Evolutionary conservation across 2,329 filamentous ascomycete genomes (phyloP), one percentile per base, ranked within the genome.

Genomic region (Exophiala phaeomuriformis): DNA sequence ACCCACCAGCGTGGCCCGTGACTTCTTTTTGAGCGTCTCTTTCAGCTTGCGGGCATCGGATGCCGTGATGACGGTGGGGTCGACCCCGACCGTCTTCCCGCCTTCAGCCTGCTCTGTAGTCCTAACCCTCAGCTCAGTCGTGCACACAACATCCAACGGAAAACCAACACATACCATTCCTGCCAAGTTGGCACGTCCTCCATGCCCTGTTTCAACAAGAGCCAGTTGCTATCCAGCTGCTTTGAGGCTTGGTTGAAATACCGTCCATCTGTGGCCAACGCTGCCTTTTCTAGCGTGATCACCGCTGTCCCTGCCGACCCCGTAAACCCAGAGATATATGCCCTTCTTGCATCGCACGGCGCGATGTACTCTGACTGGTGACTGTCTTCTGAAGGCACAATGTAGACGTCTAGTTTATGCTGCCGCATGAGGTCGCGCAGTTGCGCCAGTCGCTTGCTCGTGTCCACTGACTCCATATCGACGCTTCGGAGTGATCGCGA

Each of bases 351-450:
- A 75, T 98, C 93, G 68, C 89, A 95, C n/a, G 85, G 84, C 47
- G 93, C 93, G 69, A 96, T 96, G 71, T 98, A 98, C 74, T 98
- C 93, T 62, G 91, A 97, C 63, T 91, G 88, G 69, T 98, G 93
- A 67, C 88, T 91, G 69, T 98, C 93, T 79, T 97, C 93, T 33
- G 91, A 96, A 0, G 93, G 93, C 4, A 97, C 81, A 67, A 98
- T 85, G 75, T 98, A 98, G 56, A 97, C 79, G 71, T 97, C 90
- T 61, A 98, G 79, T 61, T 88, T 85, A 66, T 86, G 79, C 71
- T 90, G 79, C 72, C 82, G 84, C 93, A 98, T 98, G 67, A 95
- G 76, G 68, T 84, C 77, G 67, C 93, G 82, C 65, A 98, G 79
- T 71, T 81, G 79, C 60, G 81, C 72, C 61, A 98, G 81, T 65